phyloP scores from a whole-genome alignment of 371 early-diverging fungal species.

The Chytridium lagenaria region DNA sequence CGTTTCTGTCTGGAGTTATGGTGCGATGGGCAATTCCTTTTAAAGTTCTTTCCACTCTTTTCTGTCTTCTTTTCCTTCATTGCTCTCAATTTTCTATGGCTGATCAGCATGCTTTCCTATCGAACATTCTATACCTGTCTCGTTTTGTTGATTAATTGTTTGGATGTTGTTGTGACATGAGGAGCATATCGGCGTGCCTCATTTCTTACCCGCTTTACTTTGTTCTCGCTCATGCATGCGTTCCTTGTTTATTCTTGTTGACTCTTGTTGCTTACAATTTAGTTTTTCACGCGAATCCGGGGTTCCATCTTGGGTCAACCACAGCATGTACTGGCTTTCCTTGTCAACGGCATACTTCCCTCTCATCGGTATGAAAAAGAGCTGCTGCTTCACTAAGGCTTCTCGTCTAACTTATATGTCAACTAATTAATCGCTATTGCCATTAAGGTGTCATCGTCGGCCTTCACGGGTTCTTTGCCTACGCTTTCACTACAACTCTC shows the following conservation, averaged over 20 bases:
- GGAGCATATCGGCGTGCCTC: too few relatives aligned
- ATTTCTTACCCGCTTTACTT: too few relatives aligned
- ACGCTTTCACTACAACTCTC: constrained; percentile 23
- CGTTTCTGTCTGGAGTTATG: constrained; percentile 32
- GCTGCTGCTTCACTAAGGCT: background rate
- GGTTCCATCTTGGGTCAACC: constrained; percentile 42
- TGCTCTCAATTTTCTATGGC: too few relatives aligned
- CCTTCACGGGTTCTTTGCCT: constrained; percentile 22
- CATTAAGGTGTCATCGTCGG: constrained; percentile 28
- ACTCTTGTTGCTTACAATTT: background rate
- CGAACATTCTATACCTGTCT: background rate
- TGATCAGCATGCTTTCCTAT: too few relatives aligned
- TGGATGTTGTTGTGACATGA: too few relatives aligned
- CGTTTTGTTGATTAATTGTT: background rate
- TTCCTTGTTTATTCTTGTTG: background rate
- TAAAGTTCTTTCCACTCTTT: background rate
- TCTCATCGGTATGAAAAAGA: constrained; percentile 33
- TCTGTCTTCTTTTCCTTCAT: too few relatives aligned
- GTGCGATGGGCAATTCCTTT: too few relatives aligned
- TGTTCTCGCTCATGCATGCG: too few relatives aligned
- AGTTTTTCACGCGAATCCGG: constrained; percentile 38
- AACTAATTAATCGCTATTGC: background rate
- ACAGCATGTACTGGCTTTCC: constrained; percentile 38
- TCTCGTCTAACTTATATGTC: background rate
- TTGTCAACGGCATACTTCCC: constrained; percentile 37